Percentiles rank a stretch among this genome's conserved stretches.
phyloP scores from a whole-genome alignment of 352 stramenopile genomes.

The Phytophthora pinifolia region DNA sequence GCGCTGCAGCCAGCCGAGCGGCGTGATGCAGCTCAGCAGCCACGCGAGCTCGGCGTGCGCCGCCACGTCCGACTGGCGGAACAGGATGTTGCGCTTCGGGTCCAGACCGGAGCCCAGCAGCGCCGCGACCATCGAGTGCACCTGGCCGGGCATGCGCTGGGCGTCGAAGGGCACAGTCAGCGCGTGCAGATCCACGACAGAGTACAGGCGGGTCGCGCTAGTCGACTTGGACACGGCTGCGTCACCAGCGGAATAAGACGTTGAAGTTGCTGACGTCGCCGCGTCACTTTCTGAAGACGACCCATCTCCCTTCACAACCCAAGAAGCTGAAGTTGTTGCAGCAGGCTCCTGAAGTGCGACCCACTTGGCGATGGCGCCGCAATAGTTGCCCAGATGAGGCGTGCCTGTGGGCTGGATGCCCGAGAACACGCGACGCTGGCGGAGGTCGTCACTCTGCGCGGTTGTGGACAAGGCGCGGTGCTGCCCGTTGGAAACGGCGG shows the following conservation, averaged over 20 bases:
- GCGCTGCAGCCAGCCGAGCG: constrained; percentile 97
- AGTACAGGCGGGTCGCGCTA: constrained; percentile 42
- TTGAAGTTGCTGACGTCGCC: constrained; percentile 23
- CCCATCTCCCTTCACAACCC: constrained; percentile 6
- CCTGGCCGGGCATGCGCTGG: constrained; percentile 83
- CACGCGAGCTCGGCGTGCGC: constrained; percentile 96
- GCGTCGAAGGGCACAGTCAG: constrained; percentile 97
- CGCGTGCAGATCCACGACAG: constrained; percentile 97
- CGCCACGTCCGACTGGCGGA: constrained; percentile 79
- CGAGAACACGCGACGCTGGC: constrained; percentile 87
- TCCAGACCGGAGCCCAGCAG: constrained; percentile 95
- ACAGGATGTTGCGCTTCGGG: constrained; percentile 67
- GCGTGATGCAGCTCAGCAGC: constrained; percentile 97
- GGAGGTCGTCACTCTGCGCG: constrained; percentile 11
- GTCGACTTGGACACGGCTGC: neutral
- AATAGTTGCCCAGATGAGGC: constrained; percentile 99
- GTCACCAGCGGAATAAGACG: constrained; percentile 9
- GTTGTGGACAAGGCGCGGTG: constrained; percentile 6
- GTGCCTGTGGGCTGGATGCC: constrained; percentile 98
- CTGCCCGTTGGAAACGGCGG: neutral
- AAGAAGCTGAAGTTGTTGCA: constrained; percentile 11
- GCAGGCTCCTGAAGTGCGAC: constrained; percentile 94
- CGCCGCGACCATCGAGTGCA: constrained; percentile 91
- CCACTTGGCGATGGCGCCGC: constrained; percentile 98
- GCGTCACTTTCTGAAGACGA: constrained; percentile 17